Conservation (phyloP, 2,329 filamentous ascomycete genomes). For the Neofusicoccum kwambonambiense region DNA sequence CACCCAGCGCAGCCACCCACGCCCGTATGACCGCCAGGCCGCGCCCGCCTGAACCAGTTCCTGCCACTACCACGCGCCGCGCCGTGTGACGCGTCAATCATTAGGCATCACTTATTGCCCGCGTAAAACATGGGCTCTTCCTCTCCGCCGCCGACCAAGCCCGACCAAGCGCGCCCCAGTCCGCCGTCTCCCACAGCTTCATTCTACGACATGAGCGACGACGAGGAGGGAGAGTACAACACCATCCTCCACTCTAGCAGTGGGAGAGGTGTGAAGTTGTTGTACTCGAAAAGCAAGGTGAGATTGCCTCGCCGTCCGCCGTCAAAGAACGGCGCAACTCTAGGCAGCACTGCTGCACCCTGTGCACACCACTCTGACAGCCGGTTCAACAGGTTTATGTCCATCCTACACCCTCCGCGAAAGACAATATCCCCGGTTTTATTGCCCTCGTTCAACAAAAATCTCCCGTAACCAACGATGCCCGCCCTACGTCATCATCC, state of each 20-base stretch:
- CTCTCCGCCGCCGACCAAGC: not conserved
- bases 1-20: not conserved
- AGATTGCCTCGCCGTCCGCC: not conserved
- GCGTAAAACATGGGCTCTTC: slow-evolving; percentile 5
- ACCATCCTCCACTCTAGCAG: slow-evolving; percentile 80
- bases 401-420: slow-evolving; percentile 86
- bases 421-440: slow-evolving; percentile 94
- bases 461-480: slow-evolving; percentile 29
- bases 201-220: slow-evolving; percentile 94
- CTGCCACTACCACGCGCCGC: slow-evolving; percentile 9
- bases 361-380: slow-evolving; percentile 21
- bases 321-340: slow-evolving; percentile 23
- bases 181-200: slow-evolving; percentile 76
- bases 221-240: slow-evolving; percentile 92
- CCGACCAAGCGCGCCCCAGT: slow-evolving; percentile 21
- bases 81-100: slow-evolving; percentile 8
- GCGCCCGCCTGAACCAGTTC: slow-evolving; percentile 1
- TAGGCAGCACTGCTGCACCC: not conserved
- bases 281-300: slow-evolving; percentile 96
- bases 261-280: slow-evolving; percentile 82
- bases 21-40: slow-evolving; percentile 3
- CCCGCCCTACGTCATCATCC: slow-evolving; percentile 42
- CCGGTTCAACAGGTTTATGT: slow-evolving; percentile 72
- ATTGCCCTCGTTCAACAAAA: slow-evolving; percentile 93
- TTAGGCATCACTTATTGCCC: not conserved